Base-by-base conservation (phyloP, 257 asterid species). In the Fraxinus excelsior region DNA sequence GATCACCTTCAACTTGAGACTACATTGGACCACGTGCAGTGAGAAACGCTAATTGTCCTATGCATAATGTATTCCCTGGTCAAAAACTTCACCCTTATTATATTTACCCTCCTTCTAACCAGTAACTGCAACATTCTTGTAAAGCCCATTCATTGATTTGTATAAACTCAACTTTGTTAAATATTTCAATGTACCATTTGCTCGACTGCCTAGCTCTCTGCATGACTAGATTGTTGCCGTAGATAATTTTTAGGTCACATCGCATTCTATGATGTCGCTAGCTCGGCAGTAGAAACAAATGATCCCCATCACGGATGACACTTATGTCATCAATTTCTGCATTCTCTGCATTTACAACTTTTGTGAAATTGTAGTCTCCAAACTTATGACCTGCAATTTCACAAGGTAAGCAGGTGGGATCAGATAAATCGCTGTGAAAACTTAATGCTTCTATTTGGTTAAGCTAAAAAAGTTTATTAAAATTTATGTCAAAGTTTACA, bases 241-340 rank as follows among this genome's bases (percentile, higher is more conserved):
- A 75, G 58, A 13, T 67, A 69, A 31, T 56, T 74, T 81, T 74
- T 76, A 81, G 77, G 40, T 84, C 23, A 37, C 72, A 37, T 77
- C 72, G 67, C 68, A 31, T 73, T 80, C 79, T 81, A 42, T 44
- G 82, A 40, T 72, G 71, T 7, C 77, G 40, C 68, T 67, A 74
- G 67, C 78, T 85, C 72, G 87, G 78, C 76, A 84, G 65, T 51
- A 94, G 84, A 83, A 87, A 92, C 85, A 94, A 73, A 82, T 92
- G 97, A 76, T 94, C 99, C 11, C 99, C 97, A 72, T 94, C 99
- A 67, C 92, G 85, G 75, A 94, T 69, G 67, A 90, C 94, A 60
- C 84, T 84, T 46, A 88, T 3, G 80, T 94, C 96, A 42, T 94
- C 97, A 80, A 94, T 87, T 79, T 91, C 97, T 79, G 97, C 96